Conservation (phyloP, 2,329 filamentous ascomycete species). For the Neonectria sp. region DNA sequence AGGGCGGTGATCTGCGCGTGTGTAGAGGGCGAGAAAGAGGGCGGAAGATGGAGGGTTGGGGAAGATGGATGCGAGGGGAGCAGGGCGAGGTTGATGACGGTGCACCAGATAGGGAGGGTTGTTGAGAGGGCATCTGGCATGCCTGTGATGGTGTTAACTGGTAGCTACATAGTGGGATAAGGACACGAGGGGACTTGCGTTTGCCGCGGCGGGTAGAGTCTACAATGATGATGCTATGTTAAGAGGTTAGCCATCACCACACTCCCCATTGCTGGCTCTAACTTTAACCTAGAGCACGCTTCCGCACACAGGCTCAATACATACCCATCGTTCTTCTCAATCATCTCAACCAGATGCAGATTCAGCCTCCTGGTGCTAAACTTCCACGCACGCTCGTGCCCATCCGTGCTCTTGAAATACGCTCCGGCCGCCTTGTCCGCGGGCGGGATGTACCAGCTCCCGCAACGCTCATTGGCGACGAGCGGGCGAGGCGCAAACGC, state of each 20-base stretch:
- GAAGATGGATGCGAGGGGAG: slow-evolving; percentile 71
- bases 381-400: slow-evolving; percentile 90
- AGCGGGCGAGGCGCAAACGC: slow-evolving; percentile 74
- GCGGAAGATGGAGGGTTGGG: slow-evolving; percentile 78
- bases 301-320: slow-evolving; percentile 36
- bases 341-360: slow-evolving; percentile 80
- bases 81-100: slow-evolving; percentile 84
- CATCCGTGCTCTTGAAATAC: slow-evolving; percentile 99
- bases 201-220: slow-evolving; percentile 96
- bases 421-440: slow-evolving; percentile 77
- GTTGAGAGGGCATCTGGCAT: slow-evolving; percentile 97
- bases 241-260: slow-evolving; percentile 9
- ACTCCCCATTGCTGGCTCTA: not conserved
- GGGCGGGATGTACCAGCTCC: slow-evolving; percentile 91
- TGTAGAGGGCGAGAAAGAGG: slow-evolving; percentile 79
- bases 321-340: slow-evolving; percentile 78
- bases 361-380: slow-evolving; percentile 91
- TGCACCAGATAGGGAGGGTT: slow-evolving; percentile 94
- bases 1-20: slow-evolving; percentile 81
- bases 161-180: not conserved
- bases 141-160: slow-evolving; percentile 57
- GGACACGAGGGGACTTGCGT: slow-evolving; percentile 62
- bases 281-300: not conserved
- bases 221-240: slow-evolving; percentile 80
- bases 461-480: slow-evolving; percentile 94